These are phyloP conservation scores for Paracamarosporium sp. DNA, from an alignment of 2,329 filamentous ascomycete genomes.

Conservation along the genomic window DNA sequence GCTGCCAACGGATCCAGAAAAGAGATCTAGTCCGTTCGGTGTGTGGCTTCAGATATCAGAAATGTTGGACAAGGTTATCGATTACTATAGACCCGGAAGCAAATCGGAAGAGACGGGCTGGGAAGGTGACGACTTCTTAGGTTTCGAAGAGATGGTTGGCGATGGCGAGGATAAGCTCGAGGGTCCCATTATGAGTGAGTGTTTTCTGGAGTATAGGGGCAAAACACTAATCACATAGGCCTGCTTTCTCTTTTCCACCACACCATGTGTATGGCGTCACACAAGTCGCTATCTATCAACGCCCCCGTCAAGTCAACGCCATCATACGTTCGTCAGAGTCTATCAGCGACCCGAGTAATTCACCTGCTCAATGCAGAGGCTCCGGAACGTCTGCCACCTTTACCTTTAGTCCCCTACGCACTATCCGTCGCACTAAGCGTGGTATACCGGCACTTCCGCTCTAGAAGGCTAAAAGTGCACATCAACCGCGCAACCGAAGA, in stretches of 20 bases:
- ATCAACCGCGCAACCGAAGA: slow-evolving; percentile 55
- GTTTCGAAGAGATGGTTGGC: slow-evolving; percentile 54
- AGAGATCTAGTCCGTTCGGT: slow-evolving; percentile 55
- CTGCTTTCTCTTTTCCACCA: slow-evolving; percentile 65
- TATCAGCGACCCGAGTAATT: slow-evolving; percentile 63
- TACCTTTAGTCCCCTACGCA: slow-evolving; percentile 64
- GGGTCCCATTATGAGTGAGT: slow-evolving; percentile 45
- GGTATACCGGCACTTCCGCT: slow-evolving; percentile 63
- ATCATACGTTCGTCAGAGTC: slow-evolving; percentile 61
- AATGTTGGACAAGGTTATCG: slow-evolving; percentile 55
- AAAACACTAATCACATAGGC: slow-evolving; percentile 38
- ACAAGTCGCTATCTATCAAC: slow-evolving; percentile 55
- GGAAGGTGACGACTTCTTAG: slow-evolving; percentile 54
- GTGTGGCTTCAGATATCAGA: slow-evolving; percentile 54
- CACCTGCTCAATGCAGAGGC: slow-evolving; percentile 57
- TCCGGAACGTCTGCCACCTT: slow-evolving; percentile 54
- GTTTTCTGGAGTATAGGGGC: background rate
- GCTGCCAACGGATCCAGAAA: slow-evolving; percentile 50
- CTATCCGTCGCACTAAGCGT: slow-evolving; percentile 63
- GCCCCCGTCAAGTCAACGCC: slow-evolving; percentile 55
- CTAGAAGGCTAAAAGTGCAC: slow-evolving; percentile 56
- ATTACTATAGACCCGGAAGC: slow-evolving; percentile 54
- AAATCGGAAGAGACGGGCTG: slow-evolving; percentile 52
- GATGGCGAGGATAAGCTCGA: slow-evolving; percentile 47
- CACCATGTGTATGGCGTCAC: slow-evolving; percentile 63